These are phyloP conservation scores for Thamnidium elegans DNA, from an alignment of 192 early-diverging fungal genomes.

Conservation along the genomic window DNA sequence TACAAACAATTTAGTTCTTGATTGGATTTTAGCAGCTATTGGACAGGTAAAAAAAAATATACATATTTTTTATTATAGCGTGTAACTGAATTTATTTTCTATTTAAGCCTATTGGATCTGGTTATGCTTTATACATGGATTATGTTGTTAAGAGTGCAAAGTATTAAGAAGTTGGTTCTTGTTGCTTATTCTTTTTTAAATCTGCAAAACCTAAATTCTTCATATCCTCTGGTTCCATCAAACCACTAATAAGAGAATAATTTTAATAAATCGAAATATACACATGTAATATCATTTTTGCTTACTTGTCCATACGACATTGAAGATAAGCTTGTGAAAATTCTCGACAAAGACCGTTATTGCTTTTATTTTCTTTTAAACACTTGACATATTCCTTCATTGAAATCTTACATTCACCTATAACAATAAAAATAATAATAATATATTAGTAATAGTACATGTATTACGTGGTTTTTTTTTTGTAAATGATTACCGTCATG, in stretches of 20 bases:
- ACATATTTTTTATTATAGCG: neutral
- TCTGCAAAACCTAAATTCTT: conserved; percentile 70
- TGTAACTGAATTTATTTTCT: neutral
- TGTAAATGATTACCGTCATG: conserved; percentile 54
- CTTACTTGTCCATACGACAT: conserved; percentile 89
- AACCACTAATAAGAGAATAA: conserved; percentile 44
- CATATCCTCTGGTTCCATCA: conserved; percentile 68
- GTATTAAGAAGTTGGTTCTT: neutral
- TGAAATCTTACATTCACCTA: conserved; percentile 77
- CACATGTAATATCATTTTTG: neutral
- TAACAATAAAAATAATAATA: neutral
- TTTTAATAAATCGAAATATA: too few species aligned
- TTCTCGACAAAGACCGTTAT: conserved; percentile 65
- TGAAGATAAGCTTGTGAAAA: conserved; percentile 79
- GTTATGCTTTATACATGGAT: conserved; percentile 35
- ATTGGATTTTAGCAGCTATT: conserved; percentile 24
- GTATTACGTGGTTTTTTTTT: too few species aligned
- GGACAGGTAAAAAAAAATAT: conserved; percentile 24
- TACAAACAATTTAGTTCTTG: conserved; percentile 34
- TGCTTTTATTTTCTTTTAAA: conserved; percentile 66
- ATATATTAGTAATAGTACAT: neutral
- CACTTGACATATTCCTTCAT: conserved; percentile 82
- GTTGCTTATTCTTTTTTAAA: conserved; percentile 19
- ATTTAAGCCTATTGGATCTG: conserved; percentile 24
- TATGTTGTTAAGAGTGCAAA: conserved; percentile 26